phyloP scores from a whole-genome alignment of 228 moss, liverwort and hornwort genomes.

The Sphagnum fallax region DNA sequence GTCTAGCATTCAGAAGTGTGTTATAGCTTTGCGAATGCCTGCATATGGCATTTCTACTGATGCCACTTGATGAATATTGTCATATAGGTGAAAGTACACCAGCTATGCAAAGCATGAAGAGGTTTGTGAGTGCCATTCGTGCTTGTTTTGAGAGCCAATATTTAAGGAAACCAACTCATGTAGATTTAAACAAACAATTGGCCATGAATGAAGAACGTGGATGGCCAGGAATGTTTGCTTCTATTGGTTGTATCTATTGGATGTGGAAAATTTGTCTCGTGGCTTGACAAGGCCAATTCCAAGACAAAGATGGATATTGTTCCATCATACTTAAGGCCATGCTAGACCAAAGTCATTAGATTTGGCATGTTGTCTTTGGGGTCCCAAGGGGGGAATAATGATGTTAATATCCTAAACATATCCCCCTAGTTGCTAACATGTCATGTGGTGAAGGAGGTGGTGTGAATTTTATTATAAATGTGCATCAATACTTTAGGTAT shows the following conservation, averaged over 20 bases:
- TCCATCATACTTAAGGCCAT: too few relatives aligned
- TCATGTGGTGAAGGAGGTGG: too few relatives aligned
- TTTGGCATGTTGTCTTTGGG: too few relatives aligned
- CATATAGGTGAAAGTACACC: slow-evolving; percentile 3
- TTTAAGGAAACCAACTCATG: neutral
- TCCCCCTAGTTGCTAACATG: too few relatives aligned
- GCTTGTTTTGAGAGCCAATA: neutral
- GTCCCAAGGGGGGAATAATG: too few relatives aligned
- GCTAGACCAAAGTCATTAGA: too few relatives aligned
- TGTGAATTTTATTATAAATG: neutral
- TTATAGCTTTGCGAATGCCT: neutral
- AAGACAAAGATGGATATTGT: neutral
- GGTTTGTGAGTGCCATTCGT: neutral
- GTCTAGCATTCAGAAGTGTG: neutral
- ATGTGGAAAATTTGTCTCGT: neutral
- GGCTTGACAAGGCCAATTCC: neutral
- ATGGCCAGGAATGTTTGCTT: neutral
- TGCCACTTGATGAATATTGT: slow-evolving; percentile 3
- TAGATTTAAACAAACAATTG: neutral
- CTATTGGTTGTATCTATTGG: neutral
- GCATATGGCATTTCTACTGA: neutral
- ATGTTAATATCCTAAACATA: too few relatives aligned
- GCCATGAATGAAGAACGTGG: slow-evolving; percentile 1
- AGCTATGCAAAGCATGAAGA: neutral
- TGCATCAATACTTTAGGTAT: neutral